phyloP scores from a whole-genome alignment of 2,329 filamentous ascomycete genomes.

The Colletotrichum agaves region DNA sequence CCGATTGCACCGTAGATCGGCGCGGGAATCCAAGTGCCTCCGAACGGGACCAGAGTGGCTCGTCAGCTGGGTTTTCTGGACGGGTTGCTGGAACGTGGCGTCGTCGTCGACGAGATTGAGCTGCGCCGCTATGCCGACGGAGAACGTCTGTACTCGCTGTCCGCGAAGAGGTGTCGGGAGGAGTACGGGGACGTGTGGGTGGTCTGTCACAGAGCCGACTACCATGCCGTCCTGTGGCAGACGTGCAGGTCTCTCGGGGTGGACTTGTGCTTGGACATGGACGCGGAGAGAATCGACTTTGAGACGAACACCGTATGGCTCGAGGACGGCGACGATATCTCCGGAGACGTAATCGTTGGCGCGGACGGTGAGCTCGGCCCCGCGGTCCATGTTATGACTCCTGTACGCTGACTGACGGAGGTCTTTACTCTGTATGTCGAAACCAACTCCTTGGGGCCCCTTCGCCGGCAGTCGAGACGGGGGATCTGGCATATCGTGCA shows the following conservation, averaged over 20 bases:
- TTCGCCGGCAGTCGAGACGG: conserved; percentile 13
- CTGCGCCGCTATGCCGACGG: conserved; percentile 21
- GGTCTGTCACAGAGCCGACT: conserved; percentile 25
- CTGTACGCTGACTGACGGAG: background rate
- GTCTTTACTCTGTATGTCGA: conserved; percentile 23
- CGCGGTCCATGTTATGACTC: accelerated
- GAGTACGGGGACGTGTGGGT: conserved; percentile 26
- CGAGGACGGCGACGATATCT: conserved; percentile 29
- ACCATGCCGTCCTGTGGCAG: conserved; percentile 20
- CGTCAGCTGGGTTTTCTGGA: conserved; percentile 28
- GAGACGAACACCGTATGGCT: conserved; percentile 4
- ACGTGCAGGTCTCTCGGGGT: conserved; percentile 13
- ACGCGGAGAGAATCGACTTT: conserved; percentile 28
- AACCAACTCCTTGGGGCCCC: conserved; percentile 2
- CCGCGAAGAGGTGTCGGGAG: background rate
- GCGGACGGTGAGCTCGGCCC: conserved; percentile 12
- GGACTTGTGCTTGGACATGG: conserved; percentile 18
- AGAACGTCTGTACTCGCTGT: background rate
- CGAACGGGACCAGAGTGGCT: conserved; percentile 22
- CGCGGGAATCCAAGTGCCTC: conserved; percentile 29
- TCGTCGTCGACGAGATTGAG: conserved; percentile 8
- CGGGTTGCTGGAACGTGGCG: background rate
- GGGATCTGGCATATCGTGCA: conserved; percentile 17
- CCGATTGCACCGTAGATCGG: conserved; percentile 9
- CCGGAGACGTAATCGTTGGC: conserved; percentile 19